Conservation (phyloP, 169 alveolate species). For the Plasmodium blacklocki region DNA sequence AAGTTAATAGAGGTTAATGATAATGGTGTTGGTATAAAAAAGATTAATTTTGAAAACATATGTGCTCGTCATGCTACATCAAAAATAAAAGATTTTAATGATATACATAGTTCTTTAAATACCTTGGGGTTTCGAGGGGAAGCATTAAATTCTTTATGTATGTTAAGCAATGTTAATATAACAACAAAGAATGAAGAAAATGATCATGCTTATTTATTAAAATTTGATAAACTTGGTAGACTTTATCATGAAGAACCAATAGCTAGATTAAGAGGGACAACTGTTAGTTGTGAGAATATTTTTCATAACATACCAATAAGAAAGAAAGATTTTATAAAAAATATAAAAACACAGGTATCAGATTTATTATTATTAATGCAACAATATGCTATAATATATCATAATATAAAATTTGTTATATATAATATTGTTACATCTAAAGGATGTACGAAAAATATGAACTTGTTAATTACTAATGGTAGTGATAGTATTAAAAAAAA, state of each 20-base stretch:
- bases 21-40: constrained; percentile 94
- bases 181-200: constrained; percentile 80
- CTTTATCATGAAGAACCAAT: constrained; percentile 72
- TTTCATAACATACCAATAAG: constrained; percentile 77
- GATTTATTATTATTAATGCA: constrained; percentile 75
- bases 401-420: constrained; percentile 37
- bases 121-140: constrained; percentile 97
- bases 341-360: constrained; percentile 74
- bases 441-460: constrained; percentile 48
- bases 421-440: constrained; percentile 31
- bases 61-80: constrained; percentile 94
- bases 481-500: constrained; percentile 74
- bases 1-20: constrained; percentile 93
- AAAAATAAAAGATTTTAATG: constrained; percentile 92
- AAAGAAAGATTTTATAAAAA: constrained; percentile 69
- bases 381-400: constrained; percentile 77
- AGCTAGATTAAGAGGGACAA: constrained; percentile 79
- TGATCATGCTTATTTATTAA: constrained; percentile 81
- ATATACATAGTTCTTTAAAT: constrained; percentile 87
- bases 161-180: constrained; percentile 79
- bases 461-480: constrained; percentile 54
- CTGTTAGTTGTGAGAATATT: constrained; percentile 72
- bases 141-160: constrained; percentile 86
- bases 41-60: constrained; percentile 85
- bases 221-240: constrained; percentile 80